Conservation (phyloP, 441 rosid species). For the Jatropha multifida region DNA sequence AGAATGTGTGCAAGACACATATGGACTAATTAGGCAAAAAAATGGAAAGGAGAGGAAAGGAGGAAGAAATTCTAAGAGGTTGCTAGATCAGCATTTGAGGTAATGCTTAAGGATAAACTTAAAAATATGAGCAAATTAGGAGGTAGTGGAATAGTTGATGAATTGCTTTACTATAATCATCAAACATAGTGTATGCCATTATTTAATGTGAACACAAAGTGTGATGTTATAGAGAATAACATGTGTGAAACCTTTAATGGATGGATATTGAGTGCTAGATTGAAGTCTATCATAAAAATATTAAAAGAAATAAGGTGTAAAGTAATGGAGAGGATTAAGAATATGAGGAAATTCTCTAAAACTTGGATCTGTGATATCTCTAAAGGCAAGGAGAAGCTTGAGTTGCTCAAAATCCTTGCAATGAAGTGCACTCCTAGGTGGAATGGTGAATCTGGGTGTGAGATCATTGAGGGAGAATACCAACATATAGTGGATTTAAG, state of each 20-base stretch:
- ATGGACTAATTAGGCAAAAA: not conserved
- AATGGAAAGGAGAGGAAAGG: not conserved
- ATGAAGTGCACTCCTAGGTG: not conserved
- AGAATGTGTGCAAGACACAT: not conserved
- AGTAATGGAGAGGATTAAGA: not conserved
- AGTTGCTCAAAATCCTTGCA: not conserved
- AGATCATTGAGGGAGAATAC: not conserved
- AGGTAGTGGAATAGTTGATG: not conserved
- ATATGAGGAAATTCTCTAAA: not conserved
- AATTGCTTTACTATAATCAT: not conserved
- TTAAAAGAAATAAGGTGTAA: not conserved
- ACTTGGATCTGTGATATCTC: not conserved
- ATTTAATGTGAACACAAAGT: not conserved
- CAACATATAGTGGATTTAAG: not conserved
- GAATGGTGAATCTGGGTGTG: not conserved
- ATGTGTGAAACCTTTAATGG: not conserved
- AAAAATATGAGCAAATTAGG: not conserved
- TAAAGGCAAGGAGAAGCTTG: not conserved
- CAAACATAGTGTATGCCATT: not conserved
- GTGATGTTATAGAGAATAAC: not conserved
- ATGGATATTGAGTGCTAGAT: not conserved
- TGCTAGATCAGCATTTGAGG: not conserved
- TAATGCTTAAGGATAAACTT: no score
- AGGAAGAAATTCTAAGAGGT: not conserved
- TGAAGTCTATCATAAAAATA: not conserved